These are phyloP conservation scores for Halenospora varia DNA, from an alignment of 495 filamentous ascomycete genomes.

Conservation along the genomic window DNA sequence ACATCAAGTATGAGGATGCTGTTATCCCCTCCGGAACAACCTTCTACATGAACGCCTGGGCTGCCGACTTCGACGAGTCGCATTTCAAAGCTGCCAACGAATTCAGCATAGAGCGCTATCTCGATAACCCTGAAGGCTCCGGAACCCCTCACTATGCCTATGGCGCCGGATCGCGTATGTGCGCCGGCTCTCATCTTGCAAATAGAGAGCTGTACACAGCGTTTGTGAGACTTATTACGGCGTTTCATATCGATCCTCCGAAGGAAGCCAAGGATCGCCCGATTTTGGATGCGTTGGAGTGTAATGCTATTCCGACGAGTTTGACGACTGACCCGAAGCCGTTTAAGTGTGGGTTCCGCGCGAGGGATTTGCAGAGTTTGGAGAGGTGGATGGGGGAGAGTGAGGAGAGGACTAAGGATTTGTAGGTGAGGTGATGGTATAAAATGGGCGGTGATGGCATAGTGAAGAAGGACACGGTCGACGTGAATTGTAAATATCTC, in stretches of 20 bases:
- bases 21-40: constrained; percentile 60
- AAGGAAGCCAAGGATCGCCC: constrained; percentile 39
- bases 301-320: constrained; percentile 59
- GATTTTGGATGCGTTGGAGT: constrained; percentile 56
- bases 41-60: constrained; percentile 71
- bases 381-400: constrained; percentile 51
- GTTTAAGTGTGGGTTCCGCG: constrained; percentile 55
- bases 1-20: constrained; percentile 55
- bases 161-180: constrained; percentile 68
- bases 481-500: no score
- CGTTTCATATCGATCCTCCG: constrained; percentile 44
- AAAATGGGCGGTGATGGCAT: no score
- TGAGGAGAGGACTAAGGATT: constrained; percentile 31
- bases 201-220: constrained; percentile 67
- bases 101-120: constrained; percentile 63
- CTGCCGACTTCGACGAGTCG: constrained; percentile 61
- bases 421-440: no score
- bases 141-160: constrained; percentile 70
- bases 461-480: no score
- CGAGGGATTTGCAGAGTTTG: constrained; percentile 40
- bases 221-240: constrained; percentile 62
- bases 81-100: constrained; percentile 58
- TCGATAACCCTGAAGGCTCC: constrained; percentile 48
- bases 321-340: constrained; percentile 67
- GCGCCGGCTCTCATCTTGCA: constrained; percentile 64